These are phyloP conservation scores for Tetracentron sinense DNA, from an alignment of 164 flowering plant species.

Conservation along the genomic window DNA sequence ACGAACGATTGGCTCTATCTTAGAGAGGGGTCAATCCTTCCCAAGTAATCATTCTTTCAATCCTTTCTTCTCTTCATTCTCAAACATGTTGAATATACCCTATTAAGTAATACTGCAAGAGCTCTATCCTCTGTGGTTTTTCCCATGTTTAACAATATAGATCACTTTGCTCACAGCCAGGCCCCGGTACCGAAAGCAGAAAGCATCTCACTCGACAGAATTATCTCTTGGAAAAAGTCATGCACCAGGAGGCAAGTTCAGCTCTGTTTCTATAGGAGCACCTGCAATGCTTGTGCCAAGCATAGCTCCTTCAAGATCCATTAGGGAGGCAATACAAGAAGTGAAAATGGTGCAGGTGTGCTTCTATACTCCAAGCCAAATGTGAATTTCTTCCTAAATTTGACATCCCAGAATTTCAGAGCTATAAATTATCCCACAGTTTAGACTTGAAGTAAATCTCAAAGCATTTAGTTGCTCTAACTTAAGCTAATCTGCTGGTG, in stretches of 20 bases:
- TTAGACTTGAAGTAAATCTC: no score
- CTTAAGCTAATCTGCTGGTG: no score
- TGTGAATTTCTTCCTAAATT: neutral
- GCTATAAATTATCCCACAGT: neutral
- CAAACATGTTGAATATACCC: neutral
- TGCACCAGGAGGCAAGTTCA: constrained; percentile 24
- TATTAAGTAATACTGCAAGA: neutral
- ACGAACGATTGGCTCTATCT: constrained; percentile 94
- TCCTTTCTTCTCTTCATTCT: constrained; percentile 13
- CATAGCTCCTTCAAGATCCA: constrained; percentile 71
- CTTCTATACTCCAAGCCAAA: constrained; percentile 1
- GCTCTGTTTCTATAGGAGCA: constrained; percentile 32
- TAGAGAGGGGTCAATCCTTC: constrained; percentile 80
- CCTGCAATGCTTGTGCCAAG: constrained; percentile 70
- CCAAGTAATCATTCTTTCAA: constrained; percentile 55
- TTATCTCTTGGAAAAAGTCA: constrained; percentile 38
- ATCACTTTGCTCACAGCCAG: constrained; percentile 47
- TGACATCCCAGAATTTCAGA: neutral
- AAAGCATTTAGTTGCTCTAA: no score
- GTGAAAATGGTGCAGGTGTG: constrained; percentile 90
- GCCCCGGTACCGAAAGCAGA: constrained; percentile 68
- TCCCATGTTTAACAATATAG: constrained; percentile 13
- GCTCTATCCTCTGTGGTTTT: neutral
- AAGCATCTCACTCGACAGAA: constrained; percentile 39
- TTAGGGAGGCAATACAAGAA: constrained; percentile 78